Base-by-base conservation (phyloP, 345 rosid species). In the Aquilaria sinensis region DNA sequence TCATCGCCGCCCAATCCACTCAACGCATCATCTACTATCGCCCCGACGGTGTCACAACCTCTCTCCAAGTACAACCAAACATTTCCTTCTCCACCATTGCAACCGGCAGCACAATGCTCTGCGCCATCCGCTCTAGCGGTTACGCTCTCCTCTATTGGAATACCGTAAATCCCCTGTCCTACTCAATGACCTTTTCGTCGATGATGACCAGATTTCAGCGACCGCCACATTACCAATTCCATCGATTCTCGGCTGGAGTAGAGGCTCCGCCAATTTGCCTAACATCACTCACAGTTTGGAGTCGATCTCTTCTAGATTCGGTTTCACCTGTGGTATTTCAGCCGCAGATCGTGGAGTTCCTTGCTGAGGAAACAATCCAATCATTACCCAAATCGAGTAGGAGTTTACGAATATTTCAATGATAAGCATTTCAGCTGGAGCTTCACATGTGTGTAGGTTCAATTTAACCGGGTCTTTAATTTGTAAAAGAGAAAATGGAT, bases 241-340 rank as follows among this genome's bases (percentile, higher is more conserved):
- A 23, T 23, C 23, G 23, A 23, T 23, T 23, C 23, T 23, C 23
- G 23, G 23, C 23, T 23, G 23, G 23, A 23, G 23, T 23, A 1
- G 23, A 23, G 23, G 23, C 23, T 23, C 23, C 23, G 23, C 23
- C 23, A 23, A 23, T 23, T 23, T 23, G 23, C 23, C 23, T 23
- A 23, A 23, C 23, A 23, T 9, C 0, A 45, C 63, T 3, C 64
- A 47, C 49, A 60, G 32, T n/a, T 80, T 81, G 54, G 55, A 3
- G 33, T 66, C 81, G 48, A 72, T 86, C 33, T 71, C 93, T 29
- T 80, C 85, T 3, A 89, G 87, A 57, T 68, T 56, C 16, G 81
- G 85, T 3, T 86, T 84, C 50, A 66, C 81, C 5, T 86, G 93
- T 53, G 93, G 93, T 60, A 79, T 84, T 30, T 56, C 41, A 47